Evolutionary conservation across 2,329 filamentous ascomycete species (phyloP), one percentile per base, ranked within the genome.

Genomic region (Cladosporium sp.): DNA sequence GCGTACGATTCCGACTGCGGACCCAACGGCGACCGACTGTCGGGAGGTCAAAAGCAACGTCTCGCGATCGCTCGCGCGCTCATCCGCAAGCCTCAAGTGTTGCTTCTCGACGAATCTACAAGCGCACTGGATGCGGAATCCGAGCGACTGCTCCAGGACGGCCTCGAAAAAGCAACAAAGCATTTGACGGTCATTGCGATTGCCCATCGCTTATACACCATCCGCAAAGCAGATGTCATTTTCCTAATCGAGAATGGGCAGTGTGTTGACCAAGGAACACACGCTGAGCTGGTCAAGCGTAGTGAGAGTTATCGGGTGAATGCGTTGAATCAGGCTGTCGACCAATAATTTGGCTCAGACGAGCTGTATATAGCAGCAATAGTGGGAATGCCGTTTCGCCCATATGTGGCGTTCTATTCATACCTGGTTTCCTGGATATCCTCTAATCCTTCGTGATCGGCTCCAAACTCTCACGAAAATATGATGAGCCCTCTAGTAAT

Each of bases 1-100:
- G 83, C 83, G 0, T 88, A 88, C 62, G 70, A 84, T 10, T 87
- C 84, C 0, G 66, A 67, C n/a, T 70, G 67, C 54, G 72, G 72
- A 9, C 62, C 68, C 4, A 70, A 67, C 33, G 72, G 71, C 6
- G 70, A 65, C 31, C 66, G 70, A 43, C 60, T 74, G 11, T 73
- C 70, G 13, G 72, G 72, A 28, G 72, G 72, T 3, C 72, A 74
- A 45, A 64, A 68, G 31, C 72, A 74, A 54, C 63, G 72, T 3
- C 57, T 74, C 0, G 70, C 71, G 1, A 73, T 74, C 38, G 72
- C 72, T 4, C 64, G 72, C 18, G 72, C 72, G 2, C 62, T 74
- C 33, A 61, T 74, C n/a, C 63, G 72, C 1, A 70, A 72, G 48
- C 72, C 72, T 0, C 68, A 65, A 35, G 49, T 74, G 9, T 57